Conservation (phyloP, 345 rosid species). For the Ceriops decandra region DNA sequence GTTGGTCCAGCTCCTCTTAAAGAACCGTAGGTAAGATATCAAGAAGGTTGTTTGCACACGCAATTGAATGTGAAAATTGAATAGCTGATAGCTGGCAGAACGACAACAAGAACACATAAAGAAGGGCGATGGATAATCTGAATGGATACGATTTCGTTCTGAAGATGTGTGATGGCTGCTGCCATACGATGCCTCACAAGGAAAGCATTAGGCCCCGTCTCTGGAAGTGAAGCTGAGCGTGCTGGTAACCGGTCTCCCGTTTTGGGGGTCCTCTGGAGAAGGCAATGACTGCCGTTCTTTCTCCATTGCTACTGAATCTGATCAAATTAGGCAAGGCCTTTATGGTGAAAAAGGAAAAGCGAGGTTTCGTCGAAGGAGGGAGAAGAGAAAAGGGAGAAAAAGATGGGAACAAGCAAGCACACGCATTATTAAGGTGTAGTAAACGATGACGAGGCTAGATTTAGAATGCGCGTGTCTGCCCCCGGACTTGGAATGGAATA, state of each 20-base stretch:
- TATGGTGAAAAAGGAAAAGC: no score
- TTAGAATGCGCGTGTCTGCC: no score
- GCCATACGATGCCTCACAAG: slow-evolving; percentile 38
- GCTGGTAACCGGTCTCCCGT: neutral
- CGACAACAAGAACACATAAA: neutral
- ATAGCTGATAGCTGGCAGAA: neutral
- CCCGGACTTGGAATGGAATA: no score
- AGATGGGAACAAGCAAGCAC: no score
- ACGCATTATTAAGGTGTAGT: no score
- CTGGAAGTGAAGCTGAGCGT: neutral
- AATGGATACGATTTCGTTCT: slow-evolving; percentile 31
- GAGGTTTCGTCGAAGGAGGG: no score
- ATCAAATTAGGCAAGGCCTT: no score
- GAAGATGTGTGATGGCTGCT: slow-evolving; percentile 35
- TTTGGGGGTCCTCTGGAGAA: neutral
- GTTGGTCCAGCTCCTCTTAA: slow-evolving; percentile 43
- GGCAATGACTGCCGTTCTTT: neutral
- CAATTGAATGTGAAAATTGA: neutral
- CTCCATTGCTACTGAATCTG: no score
- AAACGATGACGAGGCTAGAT: no score
- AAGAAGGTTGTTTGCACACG: neutral
- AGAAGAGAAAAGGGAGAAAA: no score
- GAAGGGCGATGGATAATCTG: slow-evolving; percentile 22
- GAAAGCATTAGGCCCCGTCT: slow-evolving; percentile 7
- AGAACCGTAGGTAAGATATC: neutral